phyloP scores from a whole-genome alignment of 768 basidiomycete species.

The Leccinum imitatum region DNA sequence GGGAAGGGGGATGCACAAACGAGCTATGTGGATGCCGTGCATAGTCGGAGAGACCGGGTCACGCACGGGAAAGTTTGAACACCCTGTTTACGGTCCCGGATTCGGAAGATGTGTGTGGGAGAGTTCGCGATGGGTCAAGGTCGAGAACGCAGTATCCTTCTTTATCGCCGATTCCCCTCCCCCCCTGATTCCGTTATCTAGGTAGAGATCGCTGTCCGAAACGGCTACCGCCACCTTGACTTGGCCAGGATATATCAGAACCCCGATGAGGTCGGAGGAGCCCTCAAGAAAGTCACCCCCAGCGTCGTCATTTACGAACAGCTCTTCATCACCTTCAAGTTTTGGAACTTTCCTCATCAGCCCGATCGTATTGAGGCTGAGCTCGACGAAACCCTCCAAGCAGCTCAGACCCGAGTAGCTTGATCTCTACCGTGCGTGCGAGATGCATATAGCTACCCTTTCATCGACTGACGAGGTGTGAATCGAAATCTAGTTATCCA shows the following conservation, averaged over 20 bases:
- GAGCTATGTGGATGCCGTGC: conserved; percentile 45
- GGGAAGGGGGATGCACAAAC: conserved; percentile 24
- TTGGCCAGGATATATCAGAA: conserved; percentile 79
- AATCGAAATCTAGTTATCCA: conserved; percentile 54
- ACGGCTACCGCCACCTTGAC: conserved; percentile 85
- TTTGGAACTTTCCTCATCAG: conserved; percentile 77
- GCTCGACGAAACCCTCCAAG: conserved; percentile 72
- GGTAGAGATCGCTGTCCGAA: conserved; percentile 73
- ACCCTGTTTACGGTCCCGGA: conserved; percentile 30
- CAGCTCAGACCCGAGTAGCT: conserved; percentile 78
- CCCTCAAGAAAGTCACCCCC: conserved; percentile 74
- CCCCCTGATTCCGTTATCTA: conserved; percentile 24
- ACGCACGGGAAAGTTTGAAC: conserved; percentile 69
- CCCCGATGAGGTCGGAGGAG: conserved; percentile 59
- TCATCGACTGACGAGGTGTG: neutral
- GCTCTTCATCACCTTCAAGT: conserved; percentile 77
- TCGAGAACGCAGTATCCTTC: conserved; percentile 58
- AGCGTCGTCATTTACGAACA: conserved; percentile 78
- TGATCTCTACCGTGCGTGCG: conserved; percentile 69
- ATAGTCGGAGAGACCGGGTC: conserved; percentile 52
- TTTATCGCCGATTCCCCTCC: neutral
- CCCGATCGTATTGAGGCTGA: conserved; percentile 67
- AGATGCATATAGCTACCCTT: conserved; percentile 1
- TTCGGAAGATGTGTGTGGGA: conserved; percentile 24
- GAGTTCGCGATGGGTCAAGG: conserved; percentile 63